A percentile compares a stretch with the other conserved stretches of the same genome.
These are phyloP conservation scores for Rhynchospora breviuscula DNA, from an alignment of 176 grass and related monocot genomes.

Conservation along the genomic window DNA sequence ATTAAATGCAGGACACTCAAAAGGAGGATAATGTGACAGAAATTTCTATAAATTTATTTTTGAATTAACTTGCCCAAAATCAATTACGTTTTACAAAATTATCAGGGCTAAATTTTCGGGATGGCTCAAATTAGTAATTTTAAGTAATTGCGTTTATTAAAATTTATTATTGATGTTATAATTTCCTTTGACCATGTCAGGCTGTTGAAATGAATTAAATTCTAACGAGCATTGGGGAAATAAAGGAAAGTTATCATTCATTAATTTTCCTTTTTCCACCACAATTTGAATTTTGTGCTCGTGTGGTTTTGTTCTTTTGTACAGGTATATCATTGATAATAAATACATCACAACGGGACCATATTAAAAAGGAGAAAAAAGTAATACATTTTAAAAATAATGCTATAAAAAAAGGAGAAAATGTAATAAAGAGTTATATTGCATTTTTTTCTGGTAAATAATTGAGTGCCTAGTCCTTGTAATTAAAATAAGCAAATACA, in stretches of 20 bases:
- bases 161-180: not conserved
- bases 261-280: not conserved
- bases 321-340: not conserved
- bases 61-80: too few relatives aligned
- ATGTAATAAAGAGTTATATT: not conserved
- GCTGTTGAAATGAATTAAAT: too few relatives aligned
- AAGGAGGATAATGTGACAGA: too few relatives aligned
- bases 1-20: too few relatives aligned
- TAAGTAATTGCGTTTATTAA: too few relatives aligned
- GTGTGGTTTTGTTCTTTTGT: not conserved
- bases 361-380: not conserved
- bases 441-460: not conserved
- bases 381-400: not conserved
- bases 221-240: too few relatives aligned
- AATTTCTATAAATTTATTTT: too few relatives aligned
- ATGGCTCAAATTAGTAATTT: too few relatives aligned
- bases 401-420: not conserved
- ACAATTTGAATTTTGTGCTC: not conserved
- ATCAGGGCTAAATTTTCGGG: too few relatives aligned
- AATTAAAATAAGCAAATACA: too few relatives aligned
- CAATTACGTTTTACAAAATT: too few relatives aligned
- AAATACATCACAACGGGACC: not conserved
- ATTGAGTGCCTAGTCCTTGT: too few relatives aligned
- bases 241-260: not conserved
- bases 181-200: not conserved